phyloP scores from a whole-genome alignment of 2,329 filamentous ascomycete genomes.

The Cladosporium sp. region DNA sequence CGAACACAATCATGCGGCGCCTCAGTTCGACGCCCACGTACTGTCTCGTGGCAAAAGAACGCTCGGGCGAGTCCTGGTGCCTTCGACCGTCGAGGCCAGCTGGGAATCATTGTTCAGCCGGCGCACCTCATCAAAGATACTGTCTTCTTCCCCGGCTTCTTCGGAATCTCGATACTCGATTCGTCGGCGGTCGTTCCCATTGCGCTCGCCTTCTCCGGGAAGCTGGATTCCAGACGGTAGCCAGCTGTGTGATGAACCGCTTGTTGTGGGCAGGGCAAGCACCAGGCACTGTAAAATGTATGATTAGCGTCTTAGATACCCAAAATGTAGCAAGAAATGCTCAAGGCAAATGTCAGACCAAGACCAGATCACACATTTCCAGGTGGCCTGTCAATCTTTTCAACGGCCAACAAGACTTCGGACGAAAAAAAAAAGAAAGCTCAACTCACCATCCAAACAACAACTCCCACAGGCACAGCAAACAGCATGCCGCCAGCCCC shows the following conservation, averaged over 20 bases:
- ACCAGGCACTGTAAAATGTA: not conserved
- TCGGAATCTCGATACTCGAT: slow-evolving; percentile 26
- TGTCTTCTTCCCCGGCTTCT: slow-evolving; percentile 23
- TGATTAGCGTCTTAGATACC: slow-evolving; percentile 1
- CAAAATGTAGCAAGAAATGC: not conserved
- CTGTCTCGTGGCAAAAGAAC: slow-evolving; percentile 6
- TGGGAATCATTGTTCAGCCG: slow-evolving; percentile 29
- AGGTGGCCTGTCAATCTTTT: not conserved
- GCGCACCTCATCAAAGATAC: slow-evolving; percentile 24
- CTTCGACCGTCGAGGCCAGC: slow-evolving; percentile 26
- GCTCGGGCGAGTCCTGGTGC: slow-evolving; percentile 16
- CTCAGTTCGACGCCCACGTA: slow-evolving; percentile 1
- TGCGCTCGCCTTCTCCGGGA: slow-evolving; percentile 20
- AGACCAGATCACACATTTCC: not conserved
- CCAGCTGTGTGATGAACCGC: slow-evolving; percentile 25
- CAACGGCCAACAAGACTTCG: not conserved
- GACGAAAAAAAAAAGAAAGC: not conserved
- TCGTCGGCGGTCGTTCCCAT: slow-evolving; percentile 13
- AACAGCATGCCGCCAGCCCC: slow-evolving; percentile 53
- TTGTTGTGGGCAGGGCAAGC: slow-evolving; percentile 20
- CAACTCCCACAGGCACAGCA: slow-evolving; percentile 50
- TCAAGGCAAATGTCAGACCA: not conserved
- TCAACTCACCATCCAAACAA: slow-evolving; percentile 51
- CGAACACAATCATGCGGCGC: not conserved
- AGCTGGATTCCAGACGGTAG: slow-evolving; percentile 26